These are phyloP conservation scores for Zygotorulaspora danielsina DNA, from an alignment of 805 yeast genomes.

Conservation along the genomic window DNA sequence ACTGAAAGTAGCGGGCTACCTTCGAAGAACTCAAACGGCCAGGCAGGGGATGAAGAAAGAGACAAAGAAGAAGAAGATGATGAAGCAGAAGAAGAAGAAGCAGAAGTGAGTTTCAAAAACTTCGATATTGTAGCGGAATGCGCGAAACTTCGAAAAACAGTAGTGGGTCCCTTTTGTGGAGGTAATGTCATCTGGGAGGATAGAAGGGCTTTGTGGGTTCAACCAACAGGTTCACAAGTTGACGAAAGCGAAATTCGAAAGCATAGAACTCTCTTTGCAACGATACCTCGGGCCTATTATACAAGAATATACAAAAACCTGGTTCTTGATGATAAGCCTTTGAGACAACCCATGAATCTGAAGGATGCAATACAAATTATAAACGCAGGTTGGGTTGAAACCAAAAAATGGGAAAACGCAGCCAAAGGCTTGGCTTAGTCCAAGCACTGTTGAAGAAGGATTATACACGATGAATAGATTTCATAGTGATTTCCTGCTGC, in stretches of 20 bases:
- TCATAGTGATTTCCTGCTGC: too few species aligned
- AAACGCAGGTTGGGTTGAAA: slow-evolving; percentile 80
- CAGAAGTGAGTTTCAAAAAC: slow-evolving; percentile 25
- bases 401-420: slow-evolving; percentile 66
- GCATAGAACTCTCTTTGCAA: slow-evolving; percentile 23
- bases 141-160: slow-evolving; percentile 27
- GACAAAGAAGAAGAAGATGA: slow-evolving; percentile 11
- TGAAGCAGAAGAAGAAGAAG: slow-evolving; percentile 18
- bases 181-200: slow-evolving; percentile 67
- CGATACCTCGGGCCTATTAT: slow-evolving; percentile 48
- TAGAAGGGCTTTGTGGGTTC: slow-evolving; percentile 65
- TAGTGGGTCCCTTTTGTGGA: slow-evolving; percentile 41
- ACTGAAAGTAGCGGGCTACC: slow-evolving; percentile 7
- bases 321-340: slow-evolving; percentile 62
- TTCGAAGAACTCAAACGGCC: slow-evolving; percentile 1
- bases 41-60: slow-evolving; percentile 9
- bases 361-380: slow-evolving; percentile 66
- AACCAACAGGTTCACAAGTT: slow-evolving; percentile 22
- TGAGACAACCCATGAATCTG: slow-evolving; percentile 69
- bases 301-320: slow-evolving; percentile 62
- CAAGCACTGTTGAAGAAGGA: neutral
- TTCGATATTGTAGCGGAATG: slow-evolving; percentile 36
- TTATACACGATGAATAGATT: too few species aligned
- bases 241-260: slow-evolving; percentile 16
- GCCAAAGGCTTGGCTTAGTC: slow-evolving; percentile 34